Base-by-base conservation (phyloP, 306 rosid genomes). In the Cucumis melo region DNA sequence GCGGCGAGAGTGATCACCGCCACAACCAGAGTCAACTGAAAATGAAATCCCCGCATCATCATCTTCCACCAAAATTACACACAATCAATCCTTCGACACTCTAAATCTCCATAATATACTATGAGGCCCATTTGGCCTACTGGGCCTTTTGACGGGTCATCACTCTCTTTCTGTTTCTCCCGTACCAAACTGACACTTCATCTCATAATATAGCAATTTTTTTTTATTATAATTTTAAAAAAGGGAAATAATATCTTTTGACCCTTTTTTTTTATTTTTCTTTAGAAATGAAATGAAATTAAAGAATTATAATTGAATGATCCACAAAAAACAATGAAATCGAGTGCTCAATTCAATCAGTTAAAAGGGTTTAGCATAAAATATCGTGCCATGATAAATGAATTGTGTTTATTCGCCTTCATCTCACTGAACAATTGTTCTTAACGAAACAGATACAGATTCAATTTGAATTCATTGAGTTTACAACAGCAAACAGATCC, bases 21-120 rank as follows among this genome's bases (percentile, higher is more conserved):
- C 4, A 87, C 34, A n/a, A 71, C 75, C 44, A 51, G 10, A 7
- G 78, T 55, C 67, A 68, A 58, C 76, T 39, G 74, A 46, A 46
- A 12, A 12, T 46, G 53, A 5, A 59, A 79, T 48, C 74, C 21
- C 51, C 59, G 32, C 85, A 41, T 82, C 84, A 10, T 84, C 77
- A 16, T 61, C 44, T 20, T 61, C 42, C 12, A 61, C 42, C 12
- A 61, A 41, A 44, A 44, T 68, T 68, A 21, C 56, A 12, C 36
- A 6, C n/a, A 44, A 42, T 21, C n/a, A 44, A 42, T 21, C 13
- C 23, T 19, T 67, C 53, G 0, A 10, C 53, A 3, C 53, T 3
- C 53, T 3, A 46, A 46, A 46, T 46, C 53, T 46, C 5, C 53
- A 4, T 46, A 46, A 46, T 46, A 46, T 46, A 46, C 3, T 4